phyloP scores from a whole-genome alignment of 352 stramenopile genomes.

The Globisporangium ultimum region DNA sequence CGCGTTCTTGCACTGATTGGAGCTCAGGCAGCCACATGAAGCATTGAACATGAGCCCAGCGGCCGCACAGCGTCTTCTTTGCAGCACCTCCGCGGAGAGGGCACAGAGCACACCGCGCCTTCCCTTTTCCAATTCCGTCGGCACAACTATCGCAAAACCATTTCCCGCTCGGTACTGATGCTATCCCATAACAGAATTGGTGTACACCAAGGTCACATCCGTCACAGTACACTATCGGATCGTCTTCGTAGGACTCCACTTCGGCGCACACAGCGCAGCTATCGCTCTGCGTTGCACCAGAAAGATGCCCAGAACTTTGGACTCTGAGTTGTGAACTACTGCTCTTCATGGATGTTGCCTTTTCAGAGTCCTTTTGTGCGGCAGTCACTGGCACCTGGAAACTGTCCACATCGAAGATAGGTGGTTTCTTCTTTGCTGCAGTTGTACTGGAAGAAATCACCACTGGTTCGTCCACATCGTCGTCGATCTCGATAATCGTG shows the following conservation, averaged over 20 bases:
- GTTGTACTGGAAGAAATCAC: not conserved
- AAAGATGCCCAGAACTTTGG: not conserved
- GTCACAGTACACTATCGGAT: conserved; percentile 90
- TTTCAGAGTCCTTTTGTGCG: no score
- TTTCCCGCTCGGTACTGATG: conserved; percentile 52
- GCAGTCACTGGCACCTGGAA: not conserved
- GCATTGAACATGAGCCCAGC: conserved; percentile 84
- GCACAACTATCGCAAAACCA: conserved; percentile 83
- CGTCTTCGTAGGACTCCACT: conserved; percentile 80
- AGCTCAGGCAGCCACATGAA: conserved; percentile 87
- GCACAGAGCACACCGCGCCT: conserved; percentile 52
- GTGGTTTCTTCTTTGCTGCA: not conserved
- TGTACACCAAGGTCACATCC: conserved; percentile 85
- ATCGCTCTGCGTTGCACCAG: conserved; percentile 11
- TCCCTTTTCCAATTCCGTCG: conserved; percentile 3
- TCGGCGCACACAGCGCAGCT: conserved; percentile 79
- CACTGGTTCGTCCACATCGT: not conserved
- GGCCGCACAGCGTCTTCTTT: conserved; percentile 56
- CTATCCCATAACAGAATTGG: conserved; percentile 88
- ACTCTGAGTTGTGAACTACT: conserved; percentile 1
- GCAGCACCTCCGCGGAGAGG: conserved; percentile 56
- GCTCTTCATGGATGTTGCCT: no score
- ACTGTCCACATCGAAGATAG: not conserved
- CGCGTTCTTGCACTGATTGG: conserved; percentile 30
- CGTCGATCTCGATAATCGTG: not conserved